Percentiles rank a stretch among this genome's conserved stretches.
These are phyloP conservation scores for Limtongozyma cylindracea DNA, from an alignment of 805 yeast species.

Conservation along the genomic window DNA sequence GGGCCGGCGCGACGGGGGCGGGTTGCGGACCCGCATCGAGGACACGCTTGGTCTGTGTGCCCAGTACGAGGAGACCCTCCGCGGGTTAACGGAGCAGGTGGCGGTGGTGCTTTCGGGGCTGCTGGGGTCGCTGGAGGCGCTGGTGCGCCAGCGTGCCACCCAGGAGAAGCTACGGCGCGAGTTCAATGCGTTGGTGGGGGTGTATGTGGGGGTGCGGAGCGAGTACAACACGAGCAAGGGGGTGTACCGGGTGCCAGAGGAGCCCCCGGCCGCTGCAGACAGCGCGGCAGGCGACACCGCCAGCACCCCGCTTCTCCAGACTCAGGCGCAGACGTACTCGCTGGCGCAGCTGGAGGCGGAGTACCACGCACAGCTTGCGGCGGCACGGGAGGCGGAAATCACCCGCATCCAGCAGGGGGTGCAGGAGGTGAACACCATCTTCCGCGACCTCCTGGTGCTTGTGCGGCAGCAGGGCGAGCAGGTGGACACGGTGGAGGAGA, in stretches of 20 bases:
- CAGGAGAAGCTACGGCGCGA: conserved; percentile 30
- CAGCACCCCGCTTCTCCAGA: conserved; percentile 13
- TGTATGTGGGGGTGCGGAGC: too few species aligned
- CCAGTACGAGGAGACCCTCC: too few species aligned
- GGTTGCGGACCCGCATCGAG: too few species aligned
- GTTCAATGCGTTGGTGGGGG: too few species aligned
- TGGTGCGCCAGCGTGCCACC: too few species aligned
- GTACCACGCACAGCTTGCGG: conserved; percentile 35
- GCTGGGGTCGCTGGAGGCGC: too few species aligned
- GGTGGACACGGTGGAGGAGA: conserved; percentile 65
- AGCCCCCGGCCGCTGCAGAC: conserved; percentile 2
- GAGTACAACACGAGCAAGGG: conserved; percentile 22
- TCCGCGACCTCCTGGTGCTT: conserved; percentile 53
- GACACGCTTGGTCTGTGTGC: too few species aligned
- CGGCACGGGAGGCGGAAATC: conserved; percentile 55
- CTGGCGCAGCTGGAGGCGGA: conserved; percentile 26
- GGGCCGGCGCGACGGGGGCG: too few species aligned
- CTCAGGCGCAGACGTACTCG: conserved; percentile 9
- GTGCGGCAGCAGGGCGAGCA: conserved; percentile 73
- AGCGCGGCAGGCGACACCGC: conserved; percentile 4
- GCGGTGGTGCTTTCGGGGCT: too few species aligned
- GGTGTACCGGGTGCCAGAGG: conserved; percentile 4
- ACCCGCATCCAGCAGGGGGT: conserved; percentile 53
- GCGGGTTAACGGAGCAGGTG: too few species aligned
- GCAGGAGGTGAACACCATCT: conserved; percentile 64